Conservation (phyloP, 1,139 yeast genomes). For the Kurtzmaniella natalensis region DNA sequence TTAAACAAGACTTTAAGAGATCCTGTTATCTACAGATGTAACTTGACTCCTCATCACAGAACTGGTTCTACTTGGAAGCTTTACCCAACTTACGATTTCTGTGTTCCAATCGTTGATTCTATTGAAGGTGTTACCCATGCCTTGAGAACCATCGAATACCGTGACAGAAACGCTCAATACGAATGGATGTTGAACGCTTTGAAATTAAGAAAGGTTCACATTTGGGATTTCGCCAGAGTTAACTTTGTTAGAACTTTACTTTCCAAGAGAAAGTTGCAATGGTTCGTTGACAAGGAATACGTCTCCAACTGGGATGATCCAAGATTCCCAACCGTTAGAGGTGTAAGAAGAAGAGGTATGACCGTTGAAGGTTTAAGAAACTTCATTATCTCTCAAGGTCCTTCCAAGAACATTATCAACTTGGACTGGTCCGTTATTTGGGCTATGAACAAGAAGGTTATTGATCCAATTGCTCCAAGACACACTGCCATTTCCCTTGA, state of each 20-base stretch:
- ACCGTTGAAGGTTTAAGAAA: slow-evolving; percentile 93
- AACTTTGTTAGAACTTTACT: slow-evolving; percentile 91
- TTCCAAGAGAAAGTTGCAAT: slow-evolving; percentile 94
- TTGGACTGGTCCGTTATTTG: slow-evolving; percentile 96
- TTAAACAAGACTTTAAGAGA: slow-evolving; percentile 93
- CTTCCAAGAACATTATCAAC: slow-evolving; percentile 92
- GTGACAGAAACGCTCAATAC: slow-evolving; percentile 97
- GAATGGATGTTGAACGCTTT: slow-evolving; percentile 89
- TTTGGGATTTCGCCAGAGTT: slow-evolving; percentile 97
- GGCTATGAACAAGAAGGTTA: slow-evolving; percentile 94
- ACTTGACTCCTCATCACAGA: slow-evolving; percentile 94
- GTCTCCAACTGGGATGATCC: slow-evolving; percentile 98
- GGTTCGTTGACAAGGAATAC: slow-evolving; percentile 89
- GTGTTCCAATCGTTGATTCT: slow-evolving; percentile 94
- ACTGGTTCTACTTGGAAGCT: slow-evolving; percentile 90
- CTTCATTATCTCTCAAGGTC: slow-evolving; percentile 93
- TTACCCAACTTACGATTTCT: slow-evolving; percentile 97
- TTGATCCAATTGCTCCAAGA: slow-evolving; percentile 96
- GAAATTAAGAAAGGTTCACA: slow-evolving; percentile 80
- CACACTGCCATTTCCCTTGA: slow-evolving; percentile 70
- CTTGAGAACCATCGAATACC: slow-evolving; percentile 92
- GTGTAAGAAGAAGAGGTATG: slow-evolving; percentile 99
- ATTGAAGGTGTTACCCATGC: slow-evolving; percentile 97
- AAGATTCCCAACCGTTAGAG: slow-evolving; percentile 97
- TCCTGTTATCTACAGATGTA: slow-evolving; percentile 95